Evolutionary conservation across 2,329 filamentous ascomycete species (phyloP), one percentile per base, ranked within the genome.

Genomic region (Hypoxylon sp.): DNA sequence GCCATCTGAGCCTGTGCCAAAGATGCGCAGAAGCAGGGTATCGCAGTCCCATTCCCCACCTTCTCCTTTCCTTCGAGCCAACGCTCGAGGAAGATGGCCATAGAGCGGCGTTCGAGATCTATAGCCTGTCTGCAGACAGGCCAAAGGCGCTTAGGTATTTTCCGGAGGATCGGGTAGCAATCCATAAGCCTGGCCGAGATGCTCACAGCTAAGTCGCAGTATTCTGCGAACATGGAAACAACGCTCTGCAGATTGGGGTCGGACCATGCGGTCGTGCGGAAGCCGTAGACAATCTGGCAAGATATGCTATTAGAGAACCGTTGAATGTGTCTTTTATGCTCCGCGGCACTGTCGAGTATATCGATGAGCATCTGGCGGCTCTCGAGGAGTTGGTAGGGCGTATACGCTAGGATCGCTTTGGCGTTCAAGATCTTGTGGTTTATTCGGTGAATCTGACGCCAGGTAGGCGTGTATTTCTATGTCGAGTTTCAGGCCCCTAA

Each of bases 341-440:
- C 60, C 0, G 80, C 64, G 0, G 83, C 83, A 5, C 73, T 63
- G 0, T 80, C 78, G 4, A 86, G 67, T 11, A 87, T 73, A 3
- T 83, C 81, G 43, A 48, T 78, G 14, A 86, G 74, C 84, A 88
- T 84, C 48, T 83, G 80, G 66, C 82, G 84, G 73, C 82, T 85
- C 71, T 88, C 85, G 2, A 87, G 77, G 36, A 82, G 79, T 64
- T 87, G 85, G 67, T 86, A 87, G 1, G 82, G 79, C 1, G 86
- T 78, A 59, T 88, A 88, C 7, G 75, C 72, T 48, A 76, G 79
- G 3, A 82, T 79, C 0, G 79, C 78, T 0, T 76, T 80, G 38
- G 82, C 72, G 65, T 85, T 84, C 30, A 86, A 79, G 0, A 84
- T 74, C 0, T 73, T 73, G 69, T 85, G 84, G 9, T 46, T 58